A percentile compares a stretch with the other conserved stretches of the same genome.
These are phyloP conservation scores for Fusarium nelsonii DNA, from an alignment of 2,329 filamentous ascomycete species.

Conservation along the genomic window DNA sequence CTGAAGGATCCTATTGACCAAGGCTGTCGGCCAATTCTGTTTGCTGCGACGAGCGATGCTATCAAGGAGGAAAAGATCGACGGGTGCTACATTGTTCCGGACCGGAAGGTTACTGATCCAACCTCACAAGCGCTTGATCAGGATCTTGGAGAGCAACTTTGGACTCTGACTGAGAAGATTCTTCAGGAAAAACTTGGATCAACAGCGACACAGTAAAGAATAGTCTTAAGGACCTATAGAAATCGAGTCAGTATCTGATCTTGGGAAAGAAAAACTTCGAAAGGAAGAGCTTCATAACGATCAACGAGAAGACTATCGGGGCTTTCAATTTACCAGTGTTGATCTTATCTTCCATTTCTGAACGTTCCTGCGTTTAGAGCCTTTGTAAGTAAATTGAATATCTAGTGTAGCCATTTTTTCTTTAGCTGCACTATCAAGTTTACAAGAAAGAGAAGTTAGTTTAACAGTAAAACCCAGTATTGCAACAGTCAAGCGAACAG, in stretches of 20 bases:
- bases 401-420: no score
- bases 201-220: not conserved
- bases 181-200: slow-evolving; percentile 3
- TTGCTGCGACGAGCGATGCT: slow-evolving; percentile 10
- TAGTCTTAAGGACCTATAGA: no score
- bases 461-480: not conserved
- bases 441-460: no score
- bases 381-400: no score
- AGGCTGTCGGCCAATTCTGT: slow-evolving; percentile 14
- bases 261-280: no score
- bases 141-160: not conserved
- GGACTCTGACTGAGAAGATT: not conserved
- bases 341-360: no score
- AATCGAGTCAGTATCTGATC: no score
- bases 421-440: no score
- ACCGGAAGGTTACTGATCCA: slow-evolving; percentile 7
- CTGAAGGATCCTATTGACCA: slow-evolving; percentile 15
- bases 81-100: slow-evolving; percentile 5
- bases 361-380: no score
- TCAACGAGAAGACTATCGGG: no score
- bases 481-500: not conserved
- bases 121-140: slow-evolving; percentile 11
- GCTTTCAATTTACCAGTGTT: no score
- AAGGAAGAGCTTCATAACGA: no score
- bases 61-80: slow-evolving; percentile 8